Base-by-base conservation (phyloP, 1,139 yeast genomes). In the Saccharomyces hybrid region DNA sequence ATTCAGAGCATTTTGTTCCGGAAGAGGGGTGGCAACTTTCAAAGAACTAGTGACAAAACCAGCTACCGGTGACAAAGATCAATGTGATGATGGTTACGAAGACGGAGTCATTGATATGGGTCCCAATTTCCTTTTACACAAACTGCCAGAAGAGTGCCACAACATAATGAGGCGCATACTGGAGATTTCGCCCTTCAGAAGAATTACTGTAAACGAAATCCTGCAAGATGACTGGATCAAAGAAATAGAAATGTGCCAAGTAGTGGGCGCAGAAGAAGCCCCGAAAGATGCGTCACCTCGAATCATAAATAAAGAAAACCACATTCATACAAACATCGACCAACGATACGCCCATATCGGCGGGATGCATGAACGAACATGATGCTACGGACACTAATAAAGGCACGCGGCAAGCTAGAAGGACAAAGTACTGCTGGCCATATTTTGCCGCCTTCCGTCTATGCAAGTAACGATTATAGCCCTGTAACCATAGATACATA, bases 141-240 rank as follows among this genome's bases (percentile, higher is more conserved):
- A 88, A 1, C 71, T 84, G 50, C 86, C 87, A 1, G 79, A 75
- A 54, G 85, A 82, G 54, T 78, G 83, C 52, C 77, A 88, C 48
- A 67, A 77, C 1, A 71, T 84, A 57, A 77, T 84, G 58, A 79
- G 84, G 6, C 75, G 77, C 57, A 84, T 84, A 88, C 88, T 84
- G 49, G 84, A 80, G 55, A 71, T 84, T 54, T 86, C 90, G 1
- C 89, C 90, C 2, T 87, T 88, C 1, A 81, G 87, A 63, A 81
- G 96, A 60, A 85, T 84, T 12, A 76, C 83, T 16, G 81, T 88
- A 53, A 86, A 84, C 55, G 89, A 85, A 55, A 83, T 88, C 60
- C 83, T 87, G 73, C 72, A 77, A 42, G 93, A 86, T 65, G 71
- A 77, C 8, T 88, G 95, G 95, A 70, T 88, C 52, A 66, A 71